A percentile compares a stretch with the other conserved stretches of the same genome.
Conservation (phyloP, 495 filamentous ascomycete species). For the Collariella sp. region DNA sequence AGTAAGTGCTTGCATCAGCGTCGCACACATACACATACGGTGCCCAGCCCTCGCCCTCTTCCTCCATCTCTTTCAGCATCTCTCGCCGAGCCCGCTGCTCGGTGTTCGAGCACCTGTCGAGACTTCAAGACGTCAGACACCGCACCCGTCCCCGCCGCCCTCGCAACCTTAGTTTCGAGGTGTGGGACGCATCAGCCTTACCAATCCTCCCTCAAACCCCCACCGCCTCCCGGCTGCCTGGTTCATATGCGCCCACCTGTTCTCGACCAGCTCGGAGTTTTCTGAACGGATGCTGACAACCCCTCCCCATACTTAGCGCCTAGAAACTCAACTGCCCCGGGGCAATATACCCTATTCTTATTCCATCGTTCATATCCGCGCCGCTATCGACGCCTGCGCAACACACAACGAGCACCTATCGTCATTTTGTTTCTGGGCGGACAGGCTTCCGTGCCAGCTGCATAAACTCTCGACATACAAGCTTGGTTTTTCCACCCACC, state of each 20-base stretch:
- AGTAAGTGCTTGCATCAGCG: slow-evolving; percentile 24
- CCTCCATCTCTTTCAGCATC: background rate
- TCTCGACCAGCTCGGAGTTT: background rate
- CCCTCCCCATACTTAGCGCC: slow-evolving; percentile 5
- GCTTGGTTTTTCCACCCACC: background rate
- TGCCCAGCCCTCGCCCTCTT: background rate
- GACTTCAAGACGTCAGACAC: background rate
- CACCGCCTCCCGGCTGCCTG: slow-evolving; percentile 14
- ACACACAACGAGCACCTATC: background rate
- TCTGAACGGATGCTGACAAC: slow-evolving; percentile 5
- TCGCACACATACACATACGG: slow-evolving; percentile 2
- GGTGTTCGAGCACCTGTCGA: background rate
- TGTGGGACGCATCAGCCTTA: slow-evolving; percentile 28
- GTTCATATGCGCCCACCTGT: slow-evolving; percentile 16
- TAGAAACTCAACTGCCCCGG: background rate
- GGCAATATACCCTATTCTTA: background rate
- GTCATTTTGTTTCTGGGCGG: background rate
- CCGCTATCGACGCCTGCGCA: slow-evolving; percentile 4
- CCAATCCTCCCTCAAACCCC: slow-evolving; percentile 18
- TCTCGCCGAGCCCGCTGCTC: slow-evolving; percentile 1
- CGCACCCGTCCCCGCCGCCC: slow-evolving; percentile 6
- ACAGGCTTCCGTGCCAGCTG: slow-evolving; percentile 11
- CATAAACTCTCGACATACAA: background rate
- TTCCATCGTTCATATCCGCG: background rate
- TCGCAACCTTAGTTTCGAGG: background rate